Percentiles rank a stretch among this genome's conserved stretches.
These are phyloP conservation scores for Brassica hybrid DNA, from an alignment of 441 rosid species.

Conservation along the genomic window DNA sequence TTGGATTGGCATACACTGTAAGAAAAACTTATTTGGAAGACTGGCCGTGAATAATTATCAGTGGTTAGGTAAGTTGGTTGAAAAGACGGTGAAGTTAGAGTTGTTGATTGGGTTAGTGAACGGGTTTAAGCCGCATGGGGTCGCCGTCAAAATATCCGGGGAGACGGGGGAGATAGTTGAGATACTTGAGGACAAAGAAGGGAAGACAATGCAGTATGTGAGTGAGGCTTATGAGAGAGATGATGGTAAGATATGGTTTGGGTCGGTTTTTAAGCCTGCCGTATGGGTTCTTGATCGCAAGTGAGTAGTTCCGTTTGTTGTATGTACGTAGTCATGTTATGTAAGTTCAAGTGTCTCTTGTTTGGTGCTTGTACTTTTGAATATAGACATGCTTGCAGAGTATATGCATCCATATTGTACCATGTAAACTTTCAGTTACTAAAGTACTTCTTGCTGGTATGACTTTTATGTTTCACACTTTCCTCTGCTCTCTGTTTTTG, in stretches of 20 bases:
- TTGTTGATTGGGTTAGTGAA: constrained; percentile 45
- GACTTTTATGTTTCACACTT: constrained; percentile 15
- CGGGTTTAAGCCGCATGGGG: constrained; percentile 55
- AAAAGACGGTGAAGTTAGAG: constrained; percentile 46
- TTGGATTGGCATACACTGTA: constrained; percentile 73
- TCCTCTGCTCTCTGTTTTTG: constrained; percentile 27
- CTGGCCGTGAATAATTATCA: constrained; percentile 21
- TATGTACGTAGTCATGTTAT: not conserved
- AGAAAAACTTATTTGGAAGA: constrained; percentile 32
- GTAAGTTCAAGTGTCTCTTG: not conserved
- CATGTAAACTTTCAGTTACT: not conserved
- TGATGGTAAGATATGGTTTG: constrained; percentile 66
- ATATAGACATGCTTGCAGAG: not conserved
- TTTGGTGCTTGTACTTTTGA: not conserved
- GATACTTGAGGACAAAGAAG: constrained; percentile 60
- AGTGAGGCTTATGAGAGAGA: constrained; percentile 72
- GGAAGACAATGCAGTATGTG: constrained; percentile 54
- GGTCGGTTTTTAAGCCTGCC: constrained; percentile 56
- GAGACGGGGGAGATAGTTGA: constrained; percentile 61
- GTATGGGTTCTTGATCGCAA: constrained; percentile 48
- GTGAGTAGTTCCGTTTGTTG: not conserved
- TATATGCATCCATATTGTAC: not conserved
- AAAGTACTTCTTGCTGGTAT: not conserved
- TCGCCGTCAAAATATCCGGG: constrained; percentile 53
- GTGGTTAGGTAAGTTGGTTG: constrained; percentile 50